These are phyloP conservation scores for Syzygium aqueum DNA, from an alignment of 345 rosid genomes.

Conservation along the genomic window DNA sequence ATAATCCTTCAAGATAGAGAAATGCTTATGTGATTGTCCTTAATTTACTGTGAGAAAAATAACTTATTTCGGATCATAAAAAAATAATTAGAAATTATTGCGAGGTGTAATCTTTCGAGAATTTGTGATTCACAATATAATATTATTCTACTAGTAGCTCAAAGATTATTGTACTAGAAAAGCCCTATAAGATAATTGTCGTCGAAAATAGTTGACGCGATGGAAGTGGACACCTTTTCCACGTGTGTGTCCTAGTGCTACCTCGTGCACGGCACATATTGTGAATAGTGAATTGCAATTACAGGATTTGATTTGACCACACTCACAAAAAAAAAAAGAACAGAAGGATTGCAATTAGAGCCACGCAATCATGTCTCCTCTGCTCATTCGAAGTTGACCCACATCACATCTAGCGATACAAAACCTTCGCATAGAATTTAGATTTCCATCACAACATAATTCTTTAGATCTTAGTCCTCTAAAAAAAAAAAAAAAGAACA, in stretches of 20 bases:
- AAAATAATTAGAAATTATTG: too few species aligned
- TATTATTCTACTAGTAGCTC: too few species aligned
- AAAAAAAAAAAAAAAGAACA: neutral
- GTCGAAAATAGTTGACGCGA: neutral
- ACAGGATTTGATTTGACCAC: neutral
- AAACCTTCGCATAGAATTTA: neutral
- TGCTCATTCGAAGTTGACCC: neutral
- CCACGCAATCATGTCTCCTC: neutral
- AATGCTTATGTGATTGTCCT: too few species aligned
- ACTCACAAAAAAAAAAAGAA: fast-evolving
- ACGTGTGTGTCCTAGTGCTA: neutral
- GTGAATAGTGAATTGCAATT: neutral
- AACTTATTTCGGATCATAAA: too few species aligned
- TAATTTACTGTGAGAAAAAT: too few species aligned
- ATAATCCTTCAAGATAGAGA: neutral
- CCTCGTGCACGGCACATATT: neutral
- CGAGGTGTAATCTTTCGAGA: too few species aligned
- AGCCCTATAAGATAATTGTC: too few species aligned
- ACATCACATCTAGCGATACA: neutral
- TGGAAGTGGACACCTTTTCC: neutral
- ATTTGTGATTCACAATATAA: too few species aligned
- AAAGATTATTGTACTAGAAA: too few species aligned
- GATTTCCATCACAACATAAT: neutral
- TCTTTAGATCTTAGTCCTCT: neutral
- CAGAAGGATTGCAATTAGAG: neutral